Base-by-base conservation (phyloP, 768 basidiomycete species). In the Hygrocybe coccinea region DNA sequence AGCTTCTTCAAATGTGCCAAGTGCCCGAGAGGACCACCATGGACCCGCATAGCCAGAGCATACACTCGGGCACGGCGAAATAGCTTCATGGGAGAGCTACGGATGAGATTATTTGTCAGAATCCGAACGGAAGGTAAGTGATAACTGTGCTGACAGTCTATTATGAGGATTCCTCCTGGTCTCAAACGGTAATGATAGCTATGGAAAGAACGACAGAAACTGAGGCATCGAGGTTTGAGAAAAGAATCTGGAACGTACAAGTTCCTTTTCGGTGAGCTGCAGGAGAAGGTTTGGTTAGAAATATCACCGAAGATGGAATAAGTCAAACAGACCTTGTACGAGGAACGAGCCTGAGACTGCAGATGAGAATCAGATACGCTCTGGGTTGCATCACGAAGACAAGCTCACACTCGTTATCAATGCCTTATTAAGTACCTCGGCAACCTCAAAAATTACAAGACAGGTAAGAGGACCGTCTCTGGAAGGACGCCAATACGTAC, bases 1-100 rank as follows among this genome's bases (percentile, higher is more conserved):
- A 39, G 25, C 50, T 37, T 39, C 36, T 25, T 52, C 35, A 52
- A 15, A 39, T 52, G 36, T 10, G 50, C 50, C 37, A 9, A 6
- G 37, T 39, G 35, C 7, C 50, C 36, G 5, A n/a, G 35, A 21
- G 35, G 50, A 3, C 50, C 33, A 39, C 19, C 19, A 21, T 39
- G 50, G 11, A 52, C 34, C 12, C 35, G 22, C 50, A 52, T 52
- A 22, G 49, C 49, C 7, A 52, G 19, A n/a, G 35, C 50, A 41
- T 36, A 52, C 5, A 52, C 36, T 9, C 24, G 50, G 7, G 50
- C 36, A 15, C 36, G n/a, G 19, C 50, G 35, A 24, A 52, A 39
- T 17, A 37, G 37, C 34, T 36, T 52, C 50, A 52, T 52, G 5
- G 50, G 50, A 21, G 50, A 9, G 17, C 35, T 37, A 24, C 5